phyloP scores from a whole-genome alignment of 2,329 filamentous ascomycete genomes.

The Epicoccum sorghinum region DNA sequence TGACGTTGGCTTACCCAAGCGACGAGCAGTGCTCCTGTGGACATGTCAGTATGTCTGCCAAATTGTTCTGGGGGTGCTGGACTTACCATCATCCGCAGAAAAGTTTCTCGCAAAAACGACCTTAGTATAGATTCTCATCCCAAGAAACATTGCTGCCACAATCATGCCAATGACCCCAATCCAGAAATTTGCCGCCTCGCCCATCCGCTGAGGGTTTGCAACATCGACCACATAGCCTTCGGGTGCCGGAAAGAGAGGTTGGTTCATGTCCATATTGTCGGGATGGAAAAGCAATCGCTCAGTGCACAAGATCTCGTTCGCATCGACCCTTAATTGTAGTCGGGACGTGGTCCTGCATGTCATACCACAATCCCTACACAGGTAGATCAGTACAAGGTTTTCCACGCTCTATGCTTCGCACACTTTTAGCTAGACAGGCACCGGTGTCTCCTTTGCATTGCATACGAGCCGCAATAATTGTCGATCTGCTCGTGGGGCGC shows the following conservation, averaged over 20 bases:
- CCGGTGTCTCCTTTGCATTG: not conserved
- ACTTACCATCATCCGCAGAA: slow-evolving; percentile 36
- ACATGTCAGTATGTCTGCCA: not conserved
- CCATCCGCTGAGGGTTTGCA: slow-evolving; percentile 26
- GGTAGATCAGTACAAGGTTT: not conserved
- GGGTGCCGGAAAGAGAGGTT: slow-evolving; percentile 28
- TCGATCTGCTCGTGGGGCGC: not conserved
- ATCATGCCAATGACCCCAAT: slow-evolving; percentile 29
- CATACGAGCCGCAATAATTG: not conserved
- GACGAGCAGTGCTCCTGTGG: slow-evolving; percentile 15
- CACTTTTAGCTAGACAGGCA: no score
- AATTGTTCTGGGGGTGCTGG: not conserved
- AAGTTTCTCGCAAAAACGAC: slow-evolving; percentile 24
- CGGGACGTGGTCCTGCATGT: not conserved
- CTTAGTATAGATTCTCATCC: slow-evolving; percentile 36
- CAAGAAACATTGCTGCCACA: slow-evolving; percentile 28
- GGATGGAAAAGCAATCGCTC: not conserved
- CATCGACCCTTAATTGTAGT: not conserved
- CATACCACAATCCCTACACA: not conserved
- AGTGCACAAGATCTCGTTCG: not conserved
- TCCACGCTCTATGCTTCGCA: no score
- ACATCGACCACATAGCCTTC: slow-evolving; percentile 36
- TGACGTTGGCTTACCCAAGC: slow-evolving; percentile 17
- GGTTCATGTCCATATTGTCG: slow-evolving; percentile 16
- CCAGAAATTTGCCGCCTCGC: slow-evolving; percentile 23